Evolutionary conservation across 331 rosid species (phyloP).

Genomic region (Spiraea crenata): DNA sequence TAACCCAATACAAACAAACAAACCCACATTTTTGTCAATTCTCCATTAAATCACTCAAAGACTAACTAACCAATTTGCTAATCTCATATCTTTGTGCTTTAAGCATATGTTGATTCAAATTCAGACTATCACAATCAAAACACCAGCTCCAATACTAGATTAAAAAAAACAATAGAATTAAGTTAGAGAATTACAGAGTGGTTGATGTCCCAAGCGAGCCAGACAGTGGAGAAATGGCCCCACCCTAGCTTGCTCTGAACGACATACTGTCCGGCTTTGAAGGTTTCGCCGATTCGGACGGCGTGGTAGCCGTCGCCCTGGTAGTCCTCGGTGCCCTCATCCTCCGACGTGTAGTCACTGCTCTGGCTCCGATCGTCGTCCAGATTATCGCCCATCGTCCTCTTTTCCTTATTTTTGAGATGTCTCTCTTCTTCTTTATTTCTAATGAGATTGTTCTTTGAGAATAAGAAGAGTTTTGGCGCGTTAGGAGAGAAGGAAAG

Average conservation of each 20-base stretch:
- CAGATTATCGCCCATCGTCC: slow-evolving; percentile 36
- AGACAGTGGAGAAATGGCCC: slow-evolving; percentile 97
- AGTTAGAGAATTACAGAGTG: slow-evolving; percentile 45
- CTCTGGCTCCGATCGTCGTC: slow-evolving; percentile 54
- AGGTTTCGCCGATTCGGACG: slow-evolving; percentile 76
- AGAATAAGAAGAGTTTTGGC: no score
- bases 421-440: no score
- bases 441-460: no score
- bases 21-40: not conserved
- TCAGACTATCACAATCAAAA: not conserved
- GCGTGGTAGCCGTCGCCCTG: slow-evolving; percentile 97
- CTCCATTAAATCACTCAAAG: not conserved
- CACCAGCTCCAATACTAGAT: not conserved
- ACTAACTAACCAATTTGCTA: not conserved
- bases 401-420: not conserved
- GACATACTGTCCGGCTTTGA: slow-evolving; percentile 67
- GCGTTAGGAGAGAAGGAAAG: no score
- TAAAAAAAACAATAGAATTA: slow-evolving; percentile 10
- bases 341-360: slow-evolving; percentile 93
- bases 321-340: slow-evolving; percentile 96
- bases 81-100: not conserved
- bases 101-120: not conserved
- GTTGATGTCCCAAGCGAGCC: slow-evolving; percentile 92
- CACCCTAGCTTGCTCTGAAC: slow-evolving; percentile 95
- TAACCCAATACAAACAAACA: not conserved